phyloP scores from a whole-genome alignment of 306 rosid species.

The Betula pendula region DNA sequence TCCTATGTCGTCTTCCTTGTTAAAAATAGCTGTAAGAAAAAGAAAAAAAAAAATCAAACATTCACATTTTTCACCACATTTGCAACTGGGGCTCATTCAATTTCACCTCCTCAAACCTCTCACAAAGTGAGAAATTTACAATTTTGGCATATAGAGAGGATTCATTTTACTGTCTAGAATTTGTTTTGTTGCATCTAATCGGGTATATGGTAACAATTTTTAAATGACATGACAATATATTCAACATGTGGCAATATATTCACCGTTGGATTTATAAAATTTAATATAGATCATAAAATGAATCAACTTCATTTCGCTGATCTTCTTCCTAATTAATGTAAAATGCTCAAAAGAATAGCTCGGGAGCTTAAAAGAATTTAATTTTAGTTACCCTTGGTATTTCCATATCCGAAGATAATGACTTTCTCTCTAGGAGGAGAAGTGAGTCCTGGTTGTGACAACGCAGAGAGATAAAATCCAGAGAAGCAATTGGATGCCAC shows the following conservation, averaged over 20 bases:
- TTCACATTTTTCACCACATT: background rate
- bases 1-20: conserved; percentile 81
- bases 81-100: background rate
- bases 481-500: conserved; percentile 40
- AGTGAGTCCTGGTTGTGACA: conserved; percentile 38
- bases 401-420: conserved; percentile 46
- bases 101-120: background rate
- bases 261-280: no score
- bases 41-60: background rate
- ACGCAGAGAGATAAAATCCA: conserved; percentile 40
- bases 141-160: no score
- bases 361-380: background rate
- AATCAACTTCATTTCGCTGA: no score
- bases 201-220: no score
- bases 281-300: no score
- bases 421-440: conserved; percentile 56
- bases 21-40: conserved; percentile 53
- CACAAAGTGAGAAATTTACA: no score
- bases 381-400: conserved; percentile 31
- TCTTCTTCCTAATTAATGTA: no score
- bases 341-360: no score
- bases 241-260: no score
- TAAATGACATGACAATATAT: no score
- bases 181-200: no score
- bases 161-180: no score